Evolutionary conservation across 306 rosid genomes (phyloP).

Genomic region (Sesbania bispinosa): DNA sequence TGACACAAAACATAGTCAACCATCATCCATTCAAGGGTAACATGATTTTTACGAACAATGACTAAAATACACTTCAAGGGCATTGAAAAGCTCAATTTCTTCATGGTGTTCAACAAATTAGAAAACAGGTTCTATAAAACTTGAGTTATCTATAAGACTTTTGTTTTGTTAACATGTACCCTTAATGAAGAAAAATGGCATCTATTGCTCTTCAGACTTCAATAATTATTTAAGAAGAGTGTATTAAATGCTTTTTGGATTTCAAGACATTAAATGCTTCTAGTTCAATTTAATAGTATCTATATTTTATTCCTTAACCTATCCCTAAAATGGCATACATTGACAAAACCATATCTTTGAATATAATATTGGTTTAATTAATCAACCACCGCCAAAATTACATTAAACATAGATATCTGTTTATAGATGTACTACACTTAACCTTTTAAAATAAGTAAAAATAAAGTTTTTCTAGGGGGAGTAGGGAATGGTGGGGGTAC

Average conservation of each 20-base stretch:
- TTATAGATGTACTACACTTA: not conserved
- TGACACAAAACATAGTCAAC: not conserved
- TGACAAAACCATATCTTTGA: not conserved
- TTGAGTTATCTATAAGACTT: not conserved
- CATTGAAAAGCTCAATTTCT: not conserved
- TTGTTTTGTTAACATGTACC: not conserved
- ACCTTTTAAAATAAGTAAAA: not conserved
- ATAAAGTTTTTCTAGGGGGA: no score
- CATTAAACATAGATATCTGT: not conserved
- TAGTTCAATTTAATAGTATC: not conserved
- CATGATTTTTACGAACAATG: not conserved
- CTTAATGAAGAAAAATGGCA: not conserved
- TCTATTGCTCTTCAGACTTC: not conserved
- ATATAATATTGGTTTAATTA: not conserved
- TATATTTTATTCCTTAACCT: not conserved
- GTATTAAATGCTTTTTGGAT: not conserved
- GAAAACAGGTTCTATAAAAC: not conserved
- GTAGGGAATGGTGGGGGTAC: no score
- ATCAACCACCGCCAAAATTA: not conserved
- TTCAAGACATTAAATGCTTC: not conserved
- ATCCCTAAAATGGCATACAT: not conserved
- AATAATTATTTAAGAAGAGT: not conserved
- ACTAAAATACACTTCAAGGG: not conserved
- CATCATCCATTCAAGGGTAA: not conserved
- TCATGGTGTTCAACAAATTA: not conserved